These are phyloP conservation scores for Hemisphaericaspora xylanilytica DNA, from an alignment of 1,139 yeast genomes.

Conservation along the genomic window DNA sequence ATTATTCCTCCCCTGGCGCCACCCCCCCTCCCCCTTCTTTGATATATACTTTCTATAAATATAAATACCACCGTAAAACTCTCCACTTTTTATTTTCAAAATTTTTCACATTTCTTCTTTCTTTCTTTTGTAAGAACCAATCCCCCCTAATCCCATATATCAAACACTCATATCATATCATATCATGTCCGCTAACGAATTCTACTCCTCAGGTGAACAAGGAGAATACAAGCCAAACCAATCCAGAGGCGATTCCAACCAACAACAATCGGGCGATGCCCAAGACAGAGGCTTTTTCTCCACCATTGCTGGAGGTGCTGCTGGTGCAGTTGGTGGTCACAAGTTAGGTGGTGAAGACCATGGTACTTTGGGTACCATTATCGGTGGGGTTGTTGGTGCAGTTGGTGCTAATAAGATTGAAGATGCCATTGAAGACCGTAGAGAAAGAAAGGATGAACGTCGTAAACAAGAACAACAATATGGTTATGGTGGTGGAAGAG, in stretches of 20 bases:
- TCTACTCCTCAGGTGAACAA: slow-evolving; percentile 50
- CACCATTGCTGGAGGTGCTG: slow-evolving; percentile 57
- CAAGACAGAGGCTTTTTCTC: slow-evolving; percentile 56
- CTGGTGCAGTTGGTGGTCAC: slow-evolving; percentile 55
- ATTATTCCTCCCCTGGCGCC: too few species aligned
- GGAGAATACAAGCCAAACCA: slow-evolving; percentile 32
- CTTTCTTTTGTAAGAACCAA: too few species aligned
- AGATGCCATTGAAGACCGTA: slow-evolving; percentile 30
- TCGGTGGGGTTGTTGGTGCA: slow-evolving; percentile 64
- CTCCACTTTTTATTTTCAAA: too few species aligned
- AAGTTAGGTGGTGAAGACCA: slow-evolving; percentile 40
- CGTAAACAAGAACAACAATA: too few species aligned
- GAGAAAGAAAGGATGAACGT: slow-evolving; percentile 9
- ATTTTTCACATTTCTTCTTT: too few species aligned
- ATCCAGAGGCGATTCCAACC: slow-evolving; percentile 8
- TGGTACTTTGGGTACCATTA: slow-evolving; percentile 50
- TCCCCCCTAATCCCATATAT: not conserved
- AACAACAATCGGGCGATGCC: slow-evolving; percentile 13
- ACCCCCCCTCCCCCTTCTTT: too few species aligned
- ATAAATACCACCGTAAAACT: too few species aligned
- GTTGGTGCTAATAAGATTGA: slow-evolving; percentile 55
- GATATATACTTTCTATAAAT: too few species aligned
- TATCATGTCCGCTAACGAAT: slow-evolving; percentile 62
- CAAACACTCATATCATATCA: not conserved
- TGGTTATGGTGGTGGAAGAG: slow-evolving; percentile 16